phyloP scores from a whole-genome alignment of 2,329 filamentous ascomycete genomes.

The Fusarium phyllophilum region DNA sequence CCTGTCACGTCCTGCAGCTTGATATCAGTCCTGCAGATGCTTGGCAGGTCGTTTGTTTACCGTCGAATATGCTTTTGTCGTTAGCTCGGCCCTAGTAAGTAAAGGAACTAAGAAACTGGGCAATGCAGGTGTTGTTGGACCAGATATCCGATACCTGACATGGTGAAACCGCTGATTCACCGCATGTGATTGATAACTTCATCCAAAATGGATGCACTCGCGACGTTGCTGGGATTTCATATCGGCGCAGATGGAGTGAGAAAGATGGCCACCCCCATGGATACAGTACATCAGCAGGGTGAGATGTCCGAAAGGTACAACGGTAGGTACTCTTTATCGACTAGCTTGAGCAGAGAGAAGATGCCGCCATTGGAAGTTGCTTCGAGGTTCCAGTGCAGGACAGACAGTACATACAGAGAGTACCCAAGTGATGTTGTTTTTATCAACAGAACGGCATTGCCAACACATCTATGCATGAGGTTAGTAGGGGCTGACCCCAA shows the following conservation, averaged over 20 bases:
- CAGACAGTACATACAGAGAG: conserved; percentile 34
- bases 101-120: not conserved
- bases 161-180: not conserved
- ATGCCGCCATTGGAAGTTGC: conserved; percentile 36
- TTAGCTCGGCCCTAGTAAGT: conserved; percentile 10
- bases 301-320: conserved; percentile 12
- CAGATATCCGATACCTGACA: not conserved
- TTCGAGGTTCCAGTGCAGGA: conserved; percentile 34
- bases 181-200: not conserved
- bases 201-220: not conserved
- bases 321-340: conserved; percentile 40
- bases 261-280: conserved; percentile 21
- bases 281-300: not conserved
- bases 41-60: conserved; percentile 26
- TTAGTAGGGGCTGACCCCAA: conserved; percentile 49
- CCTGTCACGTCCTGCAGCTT: conserved; percentile 25
- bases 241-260: conserved; percentile 10
- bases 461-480: conserved; percentile 82
- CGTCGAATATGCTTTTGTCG: not conserved
- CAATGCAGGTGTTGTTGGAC: not conserved
- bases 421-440: conserved; percentile 46
- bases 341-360: conserved; percentile 27
- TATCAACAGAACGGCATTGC: conserved; percentile 68
- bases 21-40: conserved; percentile 29
- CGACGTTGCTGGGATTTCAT: conserved; percentile 1